Base-by-base conservation (phyloP, 2,329 filamentous ascomycete genomes). In the Pseudogymnoascus sp. region DNA sequence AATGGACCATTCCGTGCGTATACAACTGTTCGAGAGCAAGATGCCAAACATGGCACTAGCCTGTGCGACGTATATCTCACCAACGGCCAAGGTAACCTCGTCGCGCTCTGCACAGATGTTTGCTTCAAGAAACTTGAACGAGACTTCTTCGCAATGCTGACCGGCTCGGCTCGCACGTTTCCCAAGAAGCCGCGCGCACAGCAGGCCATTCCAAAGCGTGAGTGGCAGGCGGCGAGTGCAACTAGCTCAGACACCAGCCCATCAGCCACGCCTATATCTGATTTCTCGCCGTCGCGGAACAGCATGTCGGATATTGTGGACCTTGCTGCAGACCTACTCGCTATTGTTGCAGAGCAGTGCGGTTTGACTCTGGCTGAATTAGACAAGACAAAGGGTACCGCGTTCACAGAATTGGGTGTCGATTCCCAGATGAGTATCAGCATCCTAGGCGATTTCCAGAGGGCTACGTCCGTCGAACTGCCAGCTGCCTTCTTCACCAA, bases 361-460 rank as follows among this genome's bases (percentile, higher is more conserved):
- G 41, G 41, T 12, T 28, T 47, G 41, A 47, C 20, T 6, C 18
- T 47, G 14, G 14, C 41, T 2, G 41, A 47, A 28, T 8, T 47
- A 12, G 41, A 47, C 41, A 47, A 28, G 41, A 28, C 41, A 28
- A 47, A 47, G 18, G 41, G 41, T 64, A 80, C 81, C 11, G 78
- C 76, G 43, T 85, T 86, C 67, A 72, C 76, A 2, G 82, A 86
- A 63, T 74, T 85, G 2, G 83, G 83, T 28, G 79, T 85, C 12
- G 83, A 86, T 67, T 86, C 83, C 1, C 75, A 86, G n/a, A 82
- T 86, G 74, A 47, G 41, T 12, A 47, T 47, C 41, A 47, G 41
- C 41, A 47, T 47, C 14, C 22, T 47, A 4, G 41, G 41, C 4
- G 41, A 47, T 12, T 28, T 47, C 22, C 41, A 28, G 22, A 47